Evolutionary conservation across 345 rosid genomes (phyloP).

Genomic region (Eutrema heterophyllum): DNA sequence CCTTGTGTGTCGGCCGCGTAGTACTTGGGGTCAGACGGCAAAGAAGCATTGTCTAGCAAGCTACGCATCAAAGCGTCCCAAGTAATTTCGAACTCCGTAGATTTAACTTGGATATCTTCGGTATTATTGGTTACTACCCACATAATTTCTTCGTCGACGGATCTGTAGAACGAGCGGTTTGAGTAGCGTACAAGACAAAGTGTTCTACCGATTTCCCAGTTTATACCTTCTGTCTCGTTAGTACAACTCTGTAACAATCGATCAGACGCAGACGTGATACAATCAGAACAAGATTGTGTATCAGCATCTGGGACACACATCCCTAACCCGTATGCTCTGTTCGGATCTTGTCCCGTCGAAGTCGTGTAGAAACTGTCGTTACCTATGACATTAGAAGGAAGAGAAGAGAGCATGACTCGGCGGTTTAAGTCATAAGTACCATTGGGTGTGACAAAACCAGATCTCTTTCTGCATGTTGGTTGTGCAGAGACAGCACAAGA

Average conservation of each 20-base stretch:
- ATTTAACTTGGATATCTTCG: not conserved
- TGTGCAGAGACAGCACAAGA: not conserved
- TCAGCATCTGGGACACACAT: not conserved
- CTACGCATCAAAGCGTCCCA: slow-evolving; percentile 12
- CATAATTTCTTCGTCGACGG: not conserved
- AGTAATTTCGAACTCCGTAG: slow-evolving; percentile 16
- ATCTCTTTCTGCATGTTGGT: not conserved
- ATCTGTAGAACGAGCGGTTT: not conserved
- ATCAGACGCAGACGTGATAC: not conserved
- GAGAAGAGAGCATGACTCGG: not conserved
- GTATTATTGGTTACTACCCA: not conserved
- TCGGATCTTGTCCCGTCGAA: not conserved
- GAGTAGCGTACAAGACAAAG: slow-evolving; percentile 25
- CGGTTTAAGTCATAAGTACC: slow-evolving; percentile 6
- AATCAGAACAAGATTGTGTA: not conserved
- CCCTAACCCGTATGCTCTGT: not conserved
- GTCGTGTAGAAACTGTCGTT: not conserved
- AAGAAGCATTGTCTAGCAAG: not conserved
- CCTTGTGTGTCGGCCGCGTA: slow-evolving; percentile 17
- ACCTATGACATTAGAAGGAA: slow-evolving; percentile 7
- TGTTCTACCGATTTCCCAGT: not conserved
- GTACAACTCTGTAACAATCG: not conserved
- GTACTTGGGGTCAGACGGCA: not conserved
- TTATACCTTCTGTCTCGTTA: slow-evolving; percentile 1
- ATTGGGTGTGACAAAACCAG: not conserved